Evolutionary conservation across 495 filamentous ascomycete species (phyloP), one percentile per base, ranked within the genome.

Genomic region (Cetradonia linearis): DNA sequence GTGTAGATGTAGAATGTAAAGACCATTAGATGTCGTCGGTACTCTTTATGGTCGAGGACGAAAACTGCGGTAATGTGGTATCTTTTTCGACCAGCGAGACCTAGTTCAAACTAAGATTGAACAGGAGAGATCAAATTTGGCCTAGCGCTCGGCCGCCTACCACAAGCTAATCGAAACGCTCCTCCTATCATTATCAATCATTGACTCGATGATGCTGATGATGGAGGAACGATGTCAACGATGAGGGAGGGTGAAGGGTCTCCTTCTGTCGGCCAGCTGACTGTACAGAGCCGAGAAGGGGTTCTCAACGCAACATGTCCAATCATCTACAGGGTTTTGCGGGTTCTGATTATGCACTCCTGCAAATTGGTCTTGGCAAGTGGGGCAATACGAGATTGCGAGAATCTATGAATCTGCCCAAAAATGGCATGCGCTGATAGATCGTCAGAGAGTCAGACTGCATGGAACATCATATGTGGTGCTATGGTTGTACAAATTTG

Each of bases 331-430:
- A 54, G n/a, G 5, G 50, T n/a, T 31, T 50, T 31, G 48, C 50
- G 50, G 50, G 33, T 34, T 34, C 50, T 54, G 50, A 54, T 54
- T 54, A 54, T 54, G 50, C 50, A 54, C 30, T 11, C 30, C 54
- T 40, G 34, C 36, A 56, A 44, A 56, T 28, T 33, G 34, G 36
- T 42, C 54, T 56, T 56, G 54, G 54, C 54, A 25, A n/a, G 54
- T 18, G 50, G 36, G 54, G 54, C 18, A 16, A 7, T 44, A 56
- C 7, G 54, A 56, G 54, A 56, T 56, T 56, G 23, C 23, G 27
- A 16, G 36, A 40, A 40, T 46, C 42, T 13, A 23, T 13, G 20
- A 46, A 10, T n/a, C n/a, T 27, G 28, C 38, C 34, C 54, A 28
- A 44, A 42, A 38, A 10, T n/a, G 54, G 54, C 20, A 54, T 31